Percentiles rank a stretch among this genome's conserved stretches.
phyloP scores from a whole-genome alignment of 768 basidiomycete species.

The Mycena olivaceomarginata region DNA sequence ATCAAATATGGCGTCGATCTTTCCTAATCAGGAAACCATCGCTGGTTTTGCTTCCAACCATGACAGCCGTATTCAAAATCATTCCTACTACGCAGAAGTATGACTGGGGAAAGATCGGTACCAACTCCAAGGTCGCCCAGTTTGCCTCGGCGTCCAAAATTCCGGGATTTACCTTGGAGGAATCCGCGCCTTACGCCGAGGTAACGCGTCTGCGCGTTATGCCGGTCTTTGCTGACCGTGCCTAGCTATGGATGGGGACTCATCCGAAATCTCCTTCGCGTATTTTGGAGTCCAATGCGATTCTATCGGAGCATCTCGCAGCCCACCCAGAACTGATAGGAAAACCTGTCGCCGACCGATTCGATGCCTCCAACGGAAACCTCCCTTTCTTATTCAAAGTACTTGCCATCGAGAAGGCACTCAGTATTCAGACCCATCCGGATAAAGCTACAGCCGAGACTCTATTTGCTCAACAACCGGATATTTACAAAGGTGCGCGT shows the following conservation, averaged over 20 bases:
- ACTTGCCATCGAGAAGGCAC: conserved; percentile 90
- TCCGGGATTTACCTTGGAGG: conserved; percentile 81
- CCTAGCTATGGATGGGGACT: conserved; percentile 99
- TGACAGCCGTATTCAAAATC: conserved; percentile 81
- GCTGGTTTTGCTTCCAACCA: neutral
- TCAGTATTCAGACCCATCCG: conserved; percentile 95
- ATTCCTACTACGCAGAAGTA: conserved; percentile 91
- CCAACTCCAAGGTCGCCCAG: conserved; percentile 90
- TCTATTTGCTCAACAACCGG: conserved; percentile 80
- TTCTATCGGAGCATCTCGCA: conserved; percentile 77
- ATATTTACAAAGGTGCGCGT: conserved; percentile 92
- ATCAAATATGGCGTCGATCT: neutral
- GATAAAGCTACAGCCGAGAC: conserved; percentile 88
- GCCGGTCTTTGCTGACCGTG: conserved; percentile 29
- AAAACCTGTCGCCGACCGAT: conserved; percentile 69
- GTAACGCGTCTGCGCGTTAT: conserved; percentile 60
- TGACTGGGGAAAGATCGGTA: conserved; percentile 95
- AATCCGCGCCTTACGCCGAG: conserved; percentile 92
- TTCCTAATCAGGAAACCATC: neutral
- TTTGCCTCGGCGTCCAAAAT: conserved; percentile 79
- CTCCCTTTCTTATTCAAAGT: conserved; percentile 96
- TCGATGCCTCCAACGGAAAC: conserved; percentile 76
- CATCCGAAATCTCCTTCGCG: conserved; percentile 81
- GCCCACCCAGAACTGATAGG: conserved; percentile 84
- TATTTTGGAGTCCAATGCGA: conserved; percentile 58